Evolutionary conservation across 768 basidiomycete genomes (phyloP), one percentile per base, ranked within the genome.

Genomic region (Dioszegia crocea): DNA sequence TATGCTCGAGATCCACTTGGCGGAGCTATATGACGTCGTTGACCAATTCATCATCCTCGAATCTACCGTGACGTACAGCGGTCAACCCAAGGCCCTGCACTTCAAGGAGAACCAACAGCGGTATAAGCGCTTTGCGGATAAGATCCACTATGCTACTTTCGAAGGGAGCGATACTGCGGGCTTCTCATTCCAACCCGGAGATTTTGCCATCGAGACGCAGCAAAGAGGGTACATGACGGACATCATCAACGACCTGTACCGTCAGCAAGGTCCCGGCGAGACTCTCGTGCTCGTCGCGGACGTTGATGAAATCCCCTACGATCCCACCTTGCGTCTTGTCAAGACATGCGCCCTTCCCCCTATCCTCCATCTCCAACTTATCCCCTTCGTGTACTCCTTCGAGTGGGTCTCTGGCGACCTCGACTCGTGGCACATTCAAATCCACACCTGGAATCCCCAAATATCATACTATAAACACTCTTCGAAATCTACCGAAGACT

Each of bases 1-100:
- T 47, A 64, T 66, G 63, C 47, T 70, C n/a, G 65, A 70, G 41
- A 66, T 70, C 24, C 41, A 65, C 33, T 53, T 66, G 56, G 56
- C 50, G 38, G 68, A 70, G 51, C 66, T 66, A 31, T 58, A 46
- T 17, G 55, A 55, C 23, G 57, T 52, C 38, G 65, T 70, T 19
- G 41, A 52, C n/a, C 50, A 40, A 10, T 70, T 64, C 30, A 29
- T 70, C 27, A 60, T 70, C 23, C 52, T 70, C 44, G 68, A 70
- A 56, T 36, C 58, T 12, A 60, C 62, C 46, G 53, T 59, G 52
- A 67, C 68, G 3, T 67, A 63, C 45, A 59, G 65, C 9, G 68
- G 68, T 9, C 31, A 57, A 17, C 59, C 65, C 14, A 65, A 67
- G 45, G 52, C 56, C 9, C 47, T 56, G 4, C 57, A 60, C 59